Base-by-base conservation (phyloP, 2,329 filamentous ascomycete genomes). In the Alternaria novae-zelandiae region DNA sequence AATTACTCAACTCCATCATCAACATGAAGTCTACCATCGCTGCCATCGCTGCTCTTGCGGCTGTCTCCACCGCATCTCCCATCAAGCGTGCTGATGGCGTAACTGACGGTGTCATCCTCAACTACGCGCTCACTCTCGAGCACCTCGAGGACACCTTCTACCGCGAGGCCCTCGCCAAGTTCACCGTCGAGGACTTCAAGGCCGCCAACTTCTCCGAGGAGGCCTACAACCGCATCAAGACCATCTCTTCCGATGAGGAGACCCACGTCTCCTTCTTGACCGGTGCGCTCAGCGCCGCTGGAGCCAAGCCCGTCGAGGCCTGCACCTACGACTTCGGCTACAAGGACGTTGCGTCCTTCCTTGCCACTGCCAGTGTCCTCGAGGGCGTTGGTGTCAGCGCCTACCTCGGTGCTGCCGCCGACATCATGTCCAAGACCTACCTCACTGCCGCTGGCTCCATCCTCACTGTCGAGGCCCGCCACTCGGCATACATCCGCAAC, bases 391-490 rank as follows among this genome's bases (percentile, higher is more conserved):
- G 86, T 67, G 84, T 87, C 54, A 85, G 83, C 28, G 86, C 86
- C 20, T 89, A 89, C 79, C 84, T 91, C 49, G 87, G 88, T 49
- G 89, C 88, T 17, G 89, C 89, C 6, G 84, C 85, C 23, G 81
- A 82, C 63, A 89, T 88, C 65, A 83, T 85, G 64, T 83, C 85
- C 75, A 85, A 87, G 66, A 80, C 81, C 21, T 89, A 89, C 78
- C 80, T 91, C 49, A 86, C 86, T 0, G 85, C 85, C 5, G 89
- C 89, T 1, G 89, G 86, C 25, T 86, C 85, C 59, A 88, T 92
- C 72, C 81, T 91, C 32, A 87, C 87, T 28, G 85, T 90, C 59
- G 89, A 91, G 72, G 84, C 89, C 30, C 85, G 89, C 10, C 89
- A 91, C 80, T 86, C 85, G 2, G 82, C 89, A 5, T 90, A 89